These are phyloP conservation scores for Naganishia friedmannii DNA, from an alignment of 768 basidiomycete species.

Conservation along the genomic window DNA sequence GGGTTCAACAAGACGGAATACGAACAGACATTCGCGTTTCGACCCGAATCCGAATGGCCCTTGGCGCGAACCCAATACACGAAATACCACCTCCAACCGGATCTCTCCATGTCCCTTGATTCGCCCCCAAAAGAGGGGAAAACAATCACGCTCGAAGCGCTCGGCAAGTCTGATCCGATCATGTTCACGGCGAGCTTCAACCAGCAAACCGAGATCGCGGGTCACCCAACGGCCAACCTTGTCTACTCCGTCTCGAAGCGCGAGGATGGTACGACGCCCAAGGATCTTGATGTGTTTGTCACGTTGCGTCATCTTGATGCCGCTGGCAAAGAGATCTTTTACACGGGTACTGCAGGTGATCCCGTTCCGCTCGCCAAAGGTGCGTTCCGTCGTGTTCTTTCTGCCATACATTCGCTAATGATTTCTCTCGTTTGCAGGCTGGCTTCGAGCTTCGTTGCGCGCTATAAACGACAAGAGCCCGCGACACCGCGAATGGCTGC, in stretches of 20 bases:
- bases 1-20: constrained; percentile 42
- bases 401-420: background rate
- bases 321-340: constrained; percentile 36
- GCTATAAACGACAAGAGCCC: constrained; percentile 36
- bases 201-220: constrained; percentile 39
- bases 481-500: constrained; percentile 38
- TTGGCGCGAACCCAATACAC: constrained; percentile 35
- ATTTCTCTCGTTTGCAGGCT: constrained; percentile 32
- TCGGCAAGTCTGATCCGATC: constrained; percentile 31
- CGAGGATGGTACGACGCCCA: constrained; percentile 33
- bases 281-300: constrained; percentile 40
- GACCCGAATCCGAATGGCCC: constrained; percentile 39
- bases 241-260: constrained; percentile 27
- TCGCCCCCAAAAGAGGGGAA: background rate
- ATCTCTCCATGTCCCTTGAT: constrained; percentile 1
- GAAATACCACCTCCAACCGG: constrained; percentile 31
- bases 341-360: constrained; percentile 41
- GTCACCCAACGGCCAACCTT: constrained; percentile 37
- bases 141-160: constrained; percentile 31
- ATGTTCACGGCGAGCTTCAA: constrained; percentile 32
- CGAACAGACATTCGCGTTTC: constrained; percentile 37
- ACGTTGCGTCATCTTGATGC: constrained; percentile 37
- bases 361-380: constrained; percentile 38
- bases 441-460: constrained; percentile 41
- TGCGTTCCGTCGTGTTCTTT: background rate